phyloP scores from a whole-genome alignment of 495 filamentous ascomycete genomes.

The Penicillium malachiteum region DNA sequence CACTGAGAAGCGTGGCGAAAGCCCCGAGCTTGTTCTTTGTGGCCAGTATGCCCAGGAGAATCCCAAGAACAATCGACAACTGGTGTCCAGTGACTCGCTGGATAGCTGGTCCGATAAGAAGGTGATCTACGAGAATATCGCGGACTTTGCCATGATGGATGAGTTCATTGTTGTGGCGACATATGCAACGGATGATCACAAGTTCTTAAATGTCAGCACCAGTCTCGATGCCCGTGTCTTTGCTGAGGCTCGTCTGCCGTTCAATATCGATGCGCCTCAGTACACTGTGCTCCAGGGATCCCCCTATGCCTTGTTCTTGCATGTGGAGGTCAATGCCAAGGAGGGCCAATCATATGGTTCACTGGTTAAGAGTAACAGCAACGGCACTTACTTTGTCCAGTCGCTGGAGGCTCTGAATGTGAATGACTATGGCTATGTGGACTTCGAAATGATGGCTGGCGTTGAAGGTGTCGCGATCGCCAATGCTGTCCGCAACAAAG shows the following conservation, averaged over 20 bases:
- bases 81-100: constrained; percentile 72
- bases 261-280: constrained; percentile 70
- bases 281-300: constrained; percentile 94
- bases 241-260: constrained; percentile 81
- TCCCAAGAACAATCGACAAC: constrained; percentile 55
- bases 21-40: constrained; percentile 75
- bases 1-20: constrained; percentile 57
- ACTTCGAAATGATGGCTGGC: constrained; percentile 93
- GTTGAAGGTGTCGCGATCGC: constrained; percentile 86
- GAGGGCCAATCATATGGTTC: constrained; percentile 69
- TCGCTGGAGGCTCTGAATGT: constrained; percentile 76
- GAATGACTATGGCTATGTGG: constrained; percentile 71
- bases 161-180: constrained; percentile 93
- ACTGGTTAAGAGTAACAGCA: constrained; percentile 96
- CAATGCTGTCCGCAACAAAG: constrained; percentile 77
- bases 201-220: constrained; percentile 71
- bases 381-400: constrained; percentile 89
- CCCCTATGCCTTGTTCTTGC: constrained; percentile 88
- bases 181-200: constrained; percentile 57
- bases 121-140: constrained; percentile 64
- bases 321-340: constrained; percentile 70
- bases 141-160: constrained; percentile 85
- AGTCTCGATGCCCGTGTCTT: constrained; percentile 81
- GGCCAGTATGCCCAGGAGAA: constrained; percentile 66
- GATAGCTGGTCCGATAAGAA: constrained; percentile 44